Evolutionary conservation across 805 yeast species (phyloP), one percentile per base, ranked within the genome.

Genomic region (Priceomyces fermenticarens): DNA sequence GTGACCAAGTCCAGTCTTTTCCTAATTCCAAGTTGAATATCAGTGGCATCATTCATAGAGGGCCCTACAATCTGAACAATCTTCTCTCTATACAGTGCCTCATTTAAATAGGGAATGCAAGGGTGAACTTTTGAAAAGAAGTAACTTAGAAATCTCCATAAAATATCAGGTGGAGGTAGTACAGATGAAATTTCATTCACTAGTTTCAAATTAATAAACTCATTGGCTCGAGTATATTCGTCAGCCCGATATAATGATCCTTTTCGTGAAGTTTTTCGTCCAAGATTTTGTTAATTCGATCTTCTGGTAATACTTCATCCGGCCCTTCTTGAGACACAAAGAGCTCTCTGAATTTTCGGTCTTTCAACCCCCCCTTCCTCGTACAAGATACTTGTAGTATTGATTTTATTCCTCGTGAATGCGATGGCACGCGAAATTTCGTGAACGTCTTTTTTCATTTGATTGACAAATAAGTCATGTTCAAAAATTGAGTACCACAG

Each of bases 81-180:
- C 31, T 70, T 65, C n/a, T 53, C 49, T 35, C 70, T 63, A 51
- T 77, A 77, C 8, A 65, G 70, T 46, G 55, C 63, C 52, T 82
- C 85, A 55, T 81, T 86, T 2, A 88, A 29, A 29, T 29, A 29
- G 4, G 32, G 32, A 29, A 29, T 29, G 8, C 32, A 29, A 4
- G 32, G 32, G 9, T 29, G 32, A 6, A 29, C 32, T 5, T 29
- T 4, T 14, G 15, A 4, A 29, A 29, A 29, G 15, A 29, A 29
- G 9, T 5, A 29, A 14, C 8, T 9, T 4, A 29, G 15, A 29
- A 29, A 14, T 4, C 32, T 29, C 32, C 32, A 29, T 4, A 29
- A 5, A 12, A 4, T 5, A 8, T 9, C 9, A 29, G 32, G 8
- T 8, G 32, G 15, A 4, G 32, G 32, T 5, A 29, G 32, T 29